Percentiles rank a stretch among this genome's conserved stretches.
Evolutionary conservation across 2,329 filamentous ascomycete species (phyloP).

Genomic region (Ophiostoma sp.): DNA sequence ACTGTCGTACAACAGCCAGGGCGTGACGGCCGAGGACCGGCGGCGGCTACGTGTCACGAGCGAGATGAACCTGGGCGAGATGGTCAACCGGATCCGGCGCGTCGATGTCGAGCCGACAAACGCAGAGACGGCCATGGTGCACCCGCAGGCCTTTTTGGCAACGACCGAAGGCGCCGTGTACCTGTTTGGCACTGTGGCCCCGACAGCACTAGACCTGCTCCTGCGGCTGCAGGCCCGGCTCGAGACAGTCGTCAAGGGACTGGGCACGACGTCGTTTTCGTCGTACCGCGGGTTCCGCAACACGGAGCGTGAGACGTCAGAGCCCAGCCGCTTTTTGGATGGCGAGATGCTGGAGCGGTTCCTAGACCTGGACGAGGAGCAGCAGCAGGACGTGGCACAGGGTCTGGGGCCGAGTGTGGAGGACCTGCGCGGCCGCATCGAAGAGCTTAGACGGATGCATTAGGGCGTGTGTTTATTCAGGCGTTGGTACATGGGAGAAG

Average conservation of each 20-base stretch:
- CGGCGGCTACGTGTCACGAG: slow-evolving; percentile 65
- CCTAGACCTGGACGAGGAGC: slow-evolving; percentile 59
- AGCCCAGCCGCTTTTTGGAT: slow-evolving; percentile 83
- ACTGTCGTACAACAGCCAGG: slow-evolving; percentile 65
- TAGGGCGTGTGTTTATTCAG: not conserved
- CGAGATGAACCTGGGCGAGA: slow-evolving; percentile 83
- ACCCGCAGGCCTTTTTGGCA: slow-evolving; percentile 78
- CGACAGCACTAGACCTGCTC: slow-evolving; percentile 68
- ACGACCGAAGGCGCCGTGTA: slow-evolving; percentile 92
- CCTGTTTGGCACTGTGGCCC: slow-evolving; percentile 74
- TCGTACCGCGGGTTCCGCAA: slow-evolving; percentile 79
- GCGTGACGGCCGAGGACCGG: slow-evolving; percentile 68
- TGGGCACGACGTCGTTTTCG: slow-evolving; percentile 70
- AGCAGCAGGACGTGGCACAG: slow-evolving; percentile 49
- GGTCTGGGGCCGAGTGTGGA: slow-evolving; percentile 57
- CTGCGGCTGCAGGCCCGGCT: slow-evolving; percentile 74
- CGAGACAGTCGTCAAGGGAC: slow-evolving; percentile 57
- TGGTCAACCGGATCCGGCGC: slow-evolving; percentile 80
- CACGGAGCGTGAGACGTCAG: slow-evolving; percentile 61
- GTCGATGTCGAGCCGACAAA: slow-evolving; percentile 59
- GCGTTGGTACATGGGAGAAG: not conserved
- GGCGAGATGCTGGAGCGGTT: slow-evolving; percentile 87
- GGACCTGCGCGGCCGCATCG: slow-evolving; percentile 56
- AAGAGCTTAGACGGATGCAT: slow-evolving; percentile 58
- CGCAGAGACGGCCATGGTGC: slow-evolving; percentile 58